Conservation (phyloP, 306 rosid species). For the Psophocarpus tetragonolobus region DNA sequence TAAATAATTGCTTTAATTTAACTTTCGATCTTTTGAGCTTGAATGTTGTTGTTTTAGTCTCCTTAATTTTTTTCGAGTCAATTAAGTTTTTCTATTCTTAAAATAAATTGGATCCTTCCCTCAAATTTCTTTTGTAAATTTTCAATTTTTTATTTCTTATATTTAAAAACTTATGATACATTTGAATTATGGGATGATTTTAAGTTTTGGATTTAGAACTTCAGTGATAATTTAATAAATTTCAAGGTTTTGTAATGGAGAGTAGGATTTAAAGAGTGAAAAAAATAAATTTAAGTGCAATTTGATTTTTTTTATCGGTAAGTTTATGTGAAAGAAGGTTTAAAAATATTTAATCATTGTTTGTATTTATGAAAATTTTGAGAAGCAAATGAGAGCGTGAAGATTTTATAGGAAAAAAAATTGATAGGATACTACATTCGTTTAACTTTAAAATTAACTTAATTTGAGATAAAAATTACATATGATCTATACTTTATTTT, state of each 20-base stretch:
- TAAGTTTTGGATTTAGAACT: not conserved
- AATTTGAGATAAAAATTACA: too few species aligned
- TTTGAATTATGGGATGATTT: not conserved
- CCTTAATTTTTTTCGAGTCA: not conserved
- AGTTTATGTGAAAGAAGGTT: not conserved
- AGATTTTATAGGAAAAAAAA: too few species aligned
- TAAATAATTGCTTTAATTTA: not conserved
- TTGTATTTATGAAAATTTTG: not conserved
- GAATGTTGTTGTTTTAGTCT: not conserved
- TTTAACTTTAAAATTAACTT: too few species aligned
- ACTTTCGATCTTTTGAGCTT: not conserved
- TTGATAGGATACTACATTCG: too few species aligned
- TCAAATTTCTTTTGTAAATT: not conserved
- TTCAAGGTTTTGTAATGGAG: not conserved
- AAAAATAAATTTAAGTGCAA: not conserved
- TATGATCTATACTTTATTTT: too few species aligned
- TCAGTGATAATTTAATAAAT: not conserved
- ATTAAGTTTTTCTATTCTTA: not conserved
- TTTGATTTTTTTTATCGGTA: not conserved
- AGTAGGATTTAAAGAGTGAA: not conserved
- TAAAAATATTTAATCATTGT: too few species aligned
- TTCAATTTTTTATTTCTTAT: too few species aligned
- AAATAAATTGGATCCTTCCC: not conserved
- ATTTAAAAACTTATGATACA: too few species aligned
- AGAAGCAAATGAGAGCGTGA: too few species aligned